These are phyloP conservation scores for Gamsiella multidivaricata DNA, from an alignment of 192 early-diverging fungal genomes.

Conservation along the genomic window DNA sequence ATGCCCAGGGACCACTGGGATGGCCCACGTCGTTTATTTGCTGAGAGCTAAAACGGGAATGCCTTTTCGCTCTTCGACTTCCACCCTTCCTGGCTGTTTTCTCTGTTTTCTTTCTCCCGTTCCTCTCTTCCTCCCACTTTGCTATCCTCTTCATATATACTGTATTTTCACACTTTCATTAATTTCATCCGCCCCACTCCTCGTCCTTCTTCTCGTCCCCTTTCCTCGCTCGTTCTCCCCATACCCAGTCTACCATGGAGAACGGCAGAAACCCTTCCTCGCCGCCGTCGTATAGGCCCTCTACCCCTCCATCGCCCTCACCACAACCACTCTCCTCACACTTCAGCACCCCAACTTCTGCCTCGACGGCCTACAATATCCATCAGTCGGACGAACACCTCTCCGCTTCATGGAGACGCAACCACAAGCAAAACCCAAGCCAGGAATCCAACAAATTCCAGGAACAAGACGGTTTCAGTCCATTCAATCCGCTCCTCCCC, in stretches of 20 bases:
- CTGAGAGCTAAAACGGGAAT: too few species aligned
- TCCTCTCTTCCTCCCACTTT: not conserved
- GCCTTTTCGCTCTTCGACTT: too few species aligned
- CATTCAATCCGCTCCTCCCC: not conserved
- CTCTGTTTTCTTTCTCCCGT: not conserved
- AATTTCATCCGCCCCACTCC: not conserved
- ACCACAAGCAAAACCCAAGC: constrained; percentile 1
- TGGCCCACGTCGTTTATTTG: too few species aligned
- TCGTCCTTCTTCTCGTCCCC: not conserved
- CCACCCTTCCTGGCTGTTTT: not conserved
- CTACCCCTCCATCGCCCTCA: not conserved
- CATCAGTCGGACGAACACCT: constrained; percentile 1
- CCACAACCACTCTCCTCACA: not conserved
- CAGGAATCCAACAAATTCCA: not conserved
- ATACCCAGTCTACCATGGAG: not conserved
- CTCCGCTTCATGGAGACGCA: constrained; percentile 7
- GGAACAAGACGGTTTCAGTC: not conserved
- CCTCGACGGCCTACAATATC: not conserved
- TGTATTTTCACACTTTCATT: not conserved
- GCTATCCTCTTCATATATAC: too few species aligned
- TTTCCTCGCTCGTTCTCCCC: not conserved
- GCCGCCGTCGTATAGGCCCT: not conserved
- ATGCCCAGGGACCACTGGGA: too few species aligned
- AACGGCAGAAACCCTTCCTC: not conserved
- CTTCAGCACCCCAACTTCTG: not conserved